A percentile compares a stretch with the other conserved stretches of the same genome.
Conservation (phyloP, 176 grass and related monocot species). For the Carex littledalei region DNA sequence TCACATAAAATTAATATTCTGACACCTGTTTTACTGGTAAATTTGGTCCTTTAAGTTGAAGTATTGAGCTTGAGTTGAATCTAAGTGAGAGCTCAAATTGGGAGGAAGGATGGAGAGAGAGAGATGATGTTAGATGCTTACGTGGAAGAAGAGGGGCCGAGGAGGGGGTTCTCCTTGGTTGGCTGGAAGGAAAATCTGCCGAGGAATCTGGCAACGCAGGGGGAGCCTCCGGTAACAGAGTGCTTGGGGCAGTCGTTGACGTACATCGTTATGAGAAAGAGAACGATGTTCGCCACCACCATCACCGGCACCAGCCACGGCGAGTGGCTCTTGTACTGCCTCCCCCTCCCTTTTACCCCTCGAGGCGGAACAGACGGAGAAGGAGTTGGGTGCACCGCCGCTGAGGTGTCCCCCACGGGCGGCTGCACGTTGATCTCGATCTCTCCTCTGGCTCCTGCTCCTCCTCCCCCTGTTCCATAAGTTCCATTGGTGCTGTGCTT, state of each 20-base stretch:
- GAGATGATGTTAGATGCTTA: conserved; percentile 3
- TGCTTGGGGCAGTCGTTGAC: conserved; percentile 70
- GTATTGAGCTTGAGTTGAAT: no score
- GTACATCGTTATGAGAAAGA: conserved; percentile 72
- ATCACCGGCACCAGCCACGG: conserved; percentile 60
- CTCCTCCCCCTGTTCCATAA: not conserved
- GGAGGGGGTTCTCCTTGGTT: conserved; percentile 73
- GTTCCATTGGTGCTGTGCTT: not conserved
- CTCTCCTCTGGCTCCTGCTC: not conserved
- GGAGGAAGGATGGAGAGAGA: not conserved
- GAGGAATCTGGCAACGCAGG: conserved; percentile 49
- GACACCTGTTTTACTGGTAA: not conserved
- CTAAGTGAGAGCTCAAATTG: not conserved
- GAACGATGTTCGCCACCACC: conserved; percentile 34
- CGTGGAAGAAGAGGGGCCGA: conserved; percentile 77
- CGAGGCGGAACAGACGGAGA: not conserved
- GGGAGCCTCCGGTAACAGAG: not conserved
- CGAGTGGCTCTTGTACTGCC: conserved; percentile 47
- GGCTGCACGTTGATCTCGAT: not conserved
- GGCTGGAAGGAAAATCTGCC: conserved; percentile 81
- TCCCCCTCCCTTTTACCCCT: not conserved
- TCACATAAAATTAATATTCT: not conserved
- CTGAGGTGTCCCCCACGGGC: not conserved
- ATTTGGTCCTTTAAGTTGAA: not conserved
- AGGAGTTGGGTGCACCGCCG: not conserved